phyloP scores from a whole-genome alignment of 345 rosid genomes.

The Citrus sp. region DNA sequence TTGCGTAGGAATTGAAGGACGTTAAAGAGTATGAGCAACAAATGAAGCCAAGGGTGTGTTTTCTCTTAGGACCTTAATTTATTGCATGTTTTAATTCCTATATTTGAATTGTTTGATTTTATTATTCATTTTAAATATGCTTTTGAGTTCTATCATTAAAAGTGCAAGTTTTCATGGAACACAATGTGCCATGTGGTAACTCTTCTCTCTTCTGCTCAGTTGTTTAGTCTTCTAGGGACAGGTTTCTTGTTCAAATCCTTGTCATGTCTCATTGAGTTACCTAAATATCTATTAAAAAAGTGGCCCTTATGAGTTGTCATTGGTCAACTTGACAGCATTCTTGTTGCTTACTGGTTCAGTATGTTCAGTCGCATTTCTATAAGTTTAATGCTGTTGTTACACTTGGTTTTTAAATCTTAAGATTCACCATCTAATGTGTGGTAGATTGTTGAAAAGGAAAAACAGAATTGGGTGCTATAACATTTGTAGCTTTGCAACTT shows the following conservation, averaged over 20 bases:
- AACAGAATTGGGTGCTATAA: neutral
- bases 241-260: neutral
- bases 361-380: neutral
- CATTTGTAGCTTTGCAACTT: neutral
- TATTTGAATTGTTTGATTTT: neutral
- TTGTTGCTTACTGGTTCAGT: neutral
- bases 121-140: neutral
- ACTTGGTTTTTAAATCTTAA: neutral
- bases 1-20: slow-evolving; percentile 78
- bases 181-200: neutral
- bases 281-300: neutral
- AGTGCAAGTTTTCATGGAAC: neutral
- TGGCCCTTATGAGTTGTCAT: neutral
- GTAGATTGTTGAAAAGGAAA: neutral
- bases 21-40: slow-evolving; percentile 79
- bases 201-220: neutral
- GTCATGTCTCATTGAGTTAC: neutral
- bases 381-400: neutral
- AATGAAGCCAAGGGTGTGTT: slow-evolving; percentile 84
- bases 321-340: neutral
- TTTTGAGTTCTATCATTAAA: neutral
- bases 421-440: neutral
- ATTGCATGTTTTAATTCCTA: neutral
- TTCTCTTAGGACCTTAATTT: slow-evolving; percentile 3
- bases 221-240: neutral